Percentiles rank a stretch among this genome's conserved stretches.
phyloP scores from a whole-genome alignment of 1,284 basidiomycete genomes.

The Ganoderma sp. region DNA sequence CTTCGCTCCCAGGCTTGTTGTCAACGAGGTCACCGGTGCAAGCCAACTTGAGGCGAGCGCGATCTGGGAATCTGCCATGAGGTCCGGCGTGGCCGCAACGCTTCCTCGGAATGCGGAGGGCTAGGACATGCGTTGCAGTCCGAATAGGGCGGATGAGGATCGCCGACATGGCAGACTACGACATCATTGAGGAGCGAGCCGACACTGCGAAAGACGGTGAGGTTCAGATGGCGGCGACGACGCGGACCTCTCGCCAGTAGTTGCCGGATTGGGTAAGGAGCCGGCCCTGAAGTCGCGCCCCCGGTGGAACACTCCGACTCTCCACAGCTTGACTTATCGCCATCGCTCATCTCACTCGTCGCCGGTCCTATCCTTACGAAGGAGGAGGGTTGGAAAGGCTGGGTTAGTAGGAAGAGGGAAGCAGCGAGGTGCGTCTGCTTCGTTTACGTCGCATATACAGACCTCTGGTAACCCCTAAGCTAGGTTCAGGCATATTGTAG shows the following conservation, averaged over 20 bases:
- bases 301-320: constrained; percentile 11
- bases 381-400: constrained; percentile 53
- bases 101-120: constrained; percentile 6
- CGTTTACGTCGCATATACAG: constrained; percentile 1
- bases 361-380: constrained; percentile 48
- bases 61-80: constrained; percentile 18
- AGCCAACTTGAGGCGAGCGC: constrained; percentile 6
- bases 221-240: not conserved
- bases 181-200: not conserved
- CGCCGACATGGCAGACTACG: no score
- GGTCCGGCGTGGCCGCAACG: constrained; percentile 17
- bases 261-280: constrained; percentile 32
- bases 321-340: constrained; percentile 35
- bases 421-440: constrained; percentile 40
- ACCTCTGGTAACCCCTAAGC: constrained; percentile 21
- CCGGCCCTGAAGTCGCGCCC: constrained; percentile 27
- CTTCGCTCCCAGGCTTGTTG: constrained; percentile 1
- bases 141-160: not conserved
- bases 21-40: not conserved
- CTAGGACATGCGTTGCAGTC: not conserved
- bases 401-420: constrained; percentile 55
- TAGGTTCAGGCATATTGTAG: constrained; percentile 36
- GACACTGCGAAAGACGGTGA: not conserved
- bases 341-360: constrained; percentile 44
- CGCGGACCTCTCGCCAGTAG: constrained; percentile 30